Evolutionary conservation across 495 filamentous ascomycete genomes (phyloP).

Genomic region (Geoglossum glabrum): DNA sequence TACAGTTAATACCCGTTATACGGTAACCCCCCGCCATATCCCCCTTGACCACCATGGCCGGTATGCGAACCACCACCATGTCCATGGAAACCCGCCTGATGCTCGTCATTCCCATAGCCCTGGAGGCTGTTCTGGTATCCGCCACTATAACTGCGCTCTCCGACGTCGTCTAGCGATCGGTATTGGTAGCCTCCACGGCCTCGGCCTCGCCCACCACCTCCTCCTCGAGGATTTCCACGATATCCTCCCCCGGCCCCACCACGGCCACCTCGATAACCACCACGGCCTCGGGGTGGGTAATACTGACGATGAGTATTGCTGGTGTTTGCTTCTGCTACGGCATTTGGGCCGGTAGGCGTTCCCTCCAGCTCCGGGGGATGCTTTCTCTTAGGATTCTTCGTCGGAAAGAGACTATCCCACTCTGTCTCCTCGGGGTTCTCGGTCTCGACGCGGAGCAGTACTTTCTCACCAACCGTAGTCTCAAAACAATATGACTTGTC

Average conservation of each 20-base stretch:
- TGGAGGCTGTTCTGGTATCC: neutral
- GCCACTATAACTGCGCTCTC: neutral
- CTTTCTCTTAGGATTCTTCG: neutral
- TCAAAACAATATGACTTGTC: constrained; percentile 52
- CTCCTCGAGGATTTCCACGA: constrained; percentile 2
- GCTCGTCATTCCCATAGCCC: neutral
- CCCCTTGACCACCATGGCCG: neutral
- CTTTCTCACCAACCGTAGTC: constrained; percentile 70
- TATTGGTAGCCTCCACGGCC: constrained; percentile 1
- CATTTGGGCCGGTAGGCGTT: neutral
- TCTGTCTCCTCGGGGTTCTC: constrained; percentile 31
- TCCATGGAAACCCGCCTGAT: neutral
- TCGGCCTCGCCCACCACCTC: constrained; percentile 2
- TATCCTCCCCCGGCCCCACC: constrained; percentile 4
- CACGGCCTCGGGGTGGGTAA: neutral
- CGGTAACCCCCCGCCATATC: neutral
- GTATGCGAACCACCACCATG: neutral
- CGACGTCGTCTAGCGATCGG: constrained; percentile 5
- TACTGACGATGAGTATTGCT: neutral
- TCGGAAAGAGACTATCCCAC: constrained; percentile 3
- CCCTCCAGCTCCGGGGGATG: constrained; percentile 5
- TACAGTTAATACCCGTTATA: neutral
- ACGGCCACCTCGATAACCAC: constrained; percentile 3
- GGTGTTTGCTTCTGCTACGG: neutral
- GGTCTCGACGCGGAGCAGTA: constrained; percentile 56